phyloP scores from a whole-genome alignment of 1,284 basidiomycete genomes.

The Moesziomyces sp. region DNA sequence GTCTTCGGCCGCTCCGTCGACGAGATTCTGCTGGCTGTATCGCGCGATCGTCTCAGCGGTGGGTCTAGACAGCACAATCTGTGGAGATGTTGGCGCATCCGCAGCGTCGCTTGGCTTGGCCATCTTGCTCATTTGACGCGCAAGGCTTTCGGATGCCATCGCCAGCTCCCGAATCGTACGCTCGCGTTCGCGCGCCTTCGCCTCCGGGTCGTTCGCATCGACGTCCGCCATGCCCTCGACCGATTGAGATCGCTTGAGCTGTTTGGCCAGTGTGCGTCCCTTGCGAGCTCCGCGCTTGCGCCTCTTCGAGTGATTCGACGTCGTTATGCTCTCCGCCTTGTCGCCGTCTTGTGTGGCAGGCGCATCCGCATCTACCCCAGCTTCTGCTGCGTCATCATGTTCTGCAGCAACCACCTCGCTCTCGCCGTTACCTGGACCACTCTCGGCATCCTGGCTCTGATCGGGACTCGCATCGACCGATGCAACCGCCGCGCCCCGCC shows the following conservation, averaged over 20 bases:
- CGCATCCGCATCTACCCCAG: constrained; percentile 5
- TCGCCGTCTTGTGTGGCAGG: constrained; percentile 6
- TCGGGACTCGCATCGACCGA: not conserved
- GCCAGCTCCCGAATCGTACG: constrained; percentile 52
- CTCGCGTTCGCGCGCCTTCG: constrained; percentile 36
- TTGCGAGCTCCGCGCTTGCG: constrained; percentile 57
- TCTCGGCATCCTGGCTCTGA: constrained; percentile 5
- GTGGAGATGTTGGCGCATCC: constrained; percentile 14
- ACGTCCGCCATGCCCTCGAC: constrained; percentile 39
- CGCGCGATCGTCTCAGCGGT: constrained; percentile 43
- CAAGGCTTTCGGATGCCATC: constrained; percentile 50
- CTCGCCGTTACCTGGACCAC: not conserved
- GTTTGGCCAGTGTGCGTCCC: constrained; percentile 51
- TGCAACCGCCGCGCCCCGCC: not conserved
- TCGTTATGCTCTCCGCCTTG: constrained; percentile 30
- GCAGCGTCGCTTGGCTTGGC: constrained; percentile 39
- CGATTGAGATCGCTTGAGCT: constrained; percentile 55
- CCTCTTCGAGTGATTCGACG: constrained; percentile 50
- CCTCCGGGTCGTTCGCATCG: constrained; percentile 26
- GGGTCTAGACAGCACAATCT: constrained; percentile 32
- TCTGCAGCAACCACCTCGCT: not conserved
- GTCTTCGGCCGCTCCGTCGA: constrained; percentile 5
- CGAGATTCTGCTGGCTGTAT: constrained; percentile 31
- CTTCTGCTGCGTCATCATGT: constrained; percentile 6
- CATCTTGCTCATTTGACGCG: constrained; percentile 57